A percentile compares a stretch with the other conserved stretches of the same genome.
phyloP scores from a whole-genome alignment of 352 stramenopile species.

The Saprolegnia parasitica region DNA sequence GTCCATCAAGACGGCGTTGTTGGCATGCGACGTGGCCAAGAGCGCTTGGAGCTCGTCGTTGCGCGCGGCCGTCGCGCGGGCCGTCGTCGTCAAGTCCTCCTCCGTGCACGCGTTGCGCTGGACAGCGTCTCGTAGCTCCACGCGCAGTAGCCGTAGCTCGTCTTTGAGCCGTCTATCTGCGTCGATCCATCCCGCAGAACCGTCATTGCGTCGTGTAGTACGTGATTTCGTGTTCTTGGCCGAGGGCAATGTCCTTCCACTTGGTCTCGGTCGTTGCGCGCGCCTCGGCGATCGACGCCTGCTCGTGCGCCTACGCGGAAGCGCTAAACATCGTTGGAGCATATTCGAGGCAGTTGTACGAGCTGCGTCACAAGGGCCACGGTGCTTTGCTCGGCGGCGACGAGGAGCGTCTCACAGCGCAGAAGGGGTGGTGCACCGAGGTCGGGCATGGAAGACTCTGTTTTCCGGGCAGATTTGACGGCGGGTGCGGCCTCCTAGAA shows the following conservation, averaged over 20 bases:
- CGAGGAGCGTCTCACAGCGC: slow-evolving; percentile 6
- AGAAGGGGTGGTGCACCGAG: neutral
- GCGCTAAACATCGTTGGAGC: neutral
- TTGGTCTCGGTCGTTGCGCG: slow-evolving; percentile 18
- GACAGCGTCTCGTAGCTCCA: neutral
- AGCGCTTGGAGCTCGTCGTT: slow-evolving; percentile 22
- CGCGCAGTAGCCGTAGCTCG: neutral
- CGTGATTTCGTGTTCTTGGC: slow-evolving; percentile 8
- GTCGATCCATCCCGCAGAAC: too few species aligned
- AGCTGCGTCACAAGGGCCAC: neutral
- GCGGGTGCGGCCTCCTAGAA: slow-evolving; percentile 12
- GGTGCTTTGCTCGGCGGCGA: neutral
- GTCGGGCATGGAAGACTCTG: too few species aligned
- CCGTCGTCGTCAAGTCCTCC: neutral
- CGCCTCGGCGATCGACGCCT: neutral
- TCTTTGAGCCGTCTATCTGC: too few species aligned
- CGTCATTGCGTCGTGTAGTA: too few species aligned
- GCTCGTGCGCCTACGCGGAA: neutral
- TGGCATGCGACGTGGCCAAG: neutral
- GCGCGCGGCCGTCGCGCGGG: neutral
- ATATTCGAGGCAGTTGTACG: neutral
- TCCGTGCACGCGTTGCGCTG: neutral
- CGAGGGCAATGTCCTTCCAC: slow-evolving; percentile 2
- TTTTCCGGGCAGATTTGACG: too few species aligned
- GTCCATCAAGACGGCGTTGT: slow-evolving; percentile 17